A percentile compares a stretch with the other conserved stretches of the same genome.
phyloP scores from a whole-genome alignment of 2,329 filamentous ascomycete genomes.

The Alternaria consortialis region DNA sequence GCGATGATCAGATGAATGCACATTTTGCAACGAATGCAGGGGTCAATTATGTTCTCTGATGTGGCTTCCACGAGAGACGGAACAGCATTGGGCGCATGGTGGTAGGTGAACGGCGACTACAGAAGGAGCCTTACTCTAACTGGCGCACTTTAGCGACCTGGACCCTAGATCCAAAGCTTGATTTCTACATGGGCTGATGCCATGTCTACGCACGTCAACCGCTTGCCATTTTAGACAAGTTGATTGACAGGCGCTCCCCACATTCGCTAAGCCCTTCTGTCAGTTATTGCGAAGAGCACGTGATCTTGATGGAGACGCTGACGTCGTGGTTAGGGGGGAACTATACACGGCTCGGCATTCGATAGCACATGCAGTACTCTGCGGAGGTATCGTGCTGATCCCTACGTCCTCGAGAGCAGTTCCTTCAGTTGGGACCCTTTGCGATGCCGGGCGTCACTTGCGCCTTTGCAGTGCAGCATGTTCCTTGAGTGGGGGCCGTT shows the following conservation, averaged over 20 bases:
- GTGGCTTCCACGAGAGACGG: conserved; percentile 35
- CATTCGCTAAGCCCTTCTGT: conserved; percentile 23
- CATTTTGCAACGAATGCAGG: conserved; percentile 7
- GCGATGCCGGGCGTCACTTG: background rate
- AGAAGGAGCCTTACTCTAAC: conserved; percentile 15
- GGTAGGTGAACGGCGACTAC: conserved; percentile 29
- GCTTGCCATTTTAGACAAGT: conserved; percentile 19
- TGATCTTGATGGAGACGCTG: conserved; percentile 17
- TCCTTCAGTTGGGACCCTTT: background rate
- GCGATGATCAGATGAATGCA: background rate
- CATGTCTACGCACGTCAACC: conserved; percentile 27
- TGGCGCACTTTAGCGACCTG: conserved; percentile 29
- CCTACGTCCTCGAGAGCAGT: background rate
- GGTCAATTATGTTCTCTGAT: conserved; percentile 12
- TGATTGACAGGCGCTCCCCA: conserved; percentile 18
- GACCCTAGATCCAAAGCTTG: conserved; percentile 27
- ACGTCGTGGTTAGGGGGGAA: background rate
- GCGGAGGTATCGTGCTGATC: background rate
- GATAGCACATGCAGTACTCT: background rate
- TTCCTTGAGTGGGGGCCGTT: background rate
- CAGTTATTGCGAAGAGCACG: conserved; percentile 37
- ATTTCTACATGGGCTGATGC: conserved; percentile 15
- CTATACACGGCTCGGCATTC: conserved; percentile 3
- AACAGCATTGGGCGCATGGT: conserved; percentile 23
- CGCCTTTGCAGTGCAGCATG: background rate